Conservation (phyloP, 331 rosid genomes). For the Telfairia occidentalis region DNA sequence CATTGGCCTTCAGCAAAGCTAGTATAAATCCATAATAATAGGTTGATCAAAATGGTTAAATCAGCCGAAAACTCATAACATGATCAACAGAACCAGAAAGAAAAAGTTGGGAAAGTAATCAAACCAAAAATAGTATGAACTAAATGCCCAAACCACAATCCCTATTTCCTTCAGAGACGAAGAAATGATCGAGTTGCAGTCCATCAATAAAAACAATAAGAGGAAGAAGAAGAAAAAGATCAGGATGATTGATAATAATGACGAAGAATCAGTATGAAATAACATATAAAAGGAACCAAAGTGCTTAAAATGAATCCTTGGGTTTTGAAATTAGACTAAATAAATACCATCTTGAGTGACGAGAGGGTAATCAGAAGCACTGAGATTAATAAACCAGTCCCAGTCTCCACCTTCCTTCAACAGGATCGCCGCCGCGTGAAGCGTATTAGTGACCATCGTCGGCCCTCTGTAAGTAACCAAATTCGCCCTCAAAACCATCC, state of each 20-base stretch:
- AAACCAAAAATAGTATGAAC: background rate
- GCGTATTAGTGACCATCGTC: slow-evolving; percentile 82
- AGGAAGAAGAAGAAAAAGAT: background rate
- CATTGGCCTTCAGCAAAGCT: background rate
- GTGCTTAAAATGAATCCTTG: background rate
- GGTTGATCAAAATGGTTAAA: background rate
- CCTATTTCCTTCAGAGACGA: background rate
- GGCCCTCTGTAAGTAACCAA: slow-evolving; percentile 93
- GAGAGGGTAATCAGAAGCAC: slow-evolving; percentile 90
- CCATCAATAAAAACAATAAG: background rate
- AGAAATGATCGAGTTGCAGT: background rate
- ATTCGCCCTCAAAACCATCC: slow-evolving; percentile 66
- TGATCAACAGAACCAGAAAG: background rate
- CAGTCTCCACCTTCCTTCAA: slow-evolving; percentile 74
- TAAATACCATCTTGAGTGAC: slow-evolving; percentile 80
- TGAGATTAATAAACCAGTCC: slow-evolving; percentile 96
- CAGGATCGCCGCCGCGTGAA: slow-evolving; percentile 86
- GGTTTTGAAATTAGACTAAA: background rate
- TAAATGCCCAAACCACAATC: background rate
- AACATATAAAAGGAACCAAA: background rate
- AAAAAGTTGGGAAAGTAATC: background rate
- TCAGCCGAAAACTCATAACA: background rate
- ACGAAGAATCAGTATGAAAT: background rate
- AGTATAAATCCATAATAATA: background rate
- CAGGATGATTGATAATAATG: background rate